Base-by-base conservation (phyloP, 1,284 basidiomycete genomes). In the Polyporus tsugae region DNA sequence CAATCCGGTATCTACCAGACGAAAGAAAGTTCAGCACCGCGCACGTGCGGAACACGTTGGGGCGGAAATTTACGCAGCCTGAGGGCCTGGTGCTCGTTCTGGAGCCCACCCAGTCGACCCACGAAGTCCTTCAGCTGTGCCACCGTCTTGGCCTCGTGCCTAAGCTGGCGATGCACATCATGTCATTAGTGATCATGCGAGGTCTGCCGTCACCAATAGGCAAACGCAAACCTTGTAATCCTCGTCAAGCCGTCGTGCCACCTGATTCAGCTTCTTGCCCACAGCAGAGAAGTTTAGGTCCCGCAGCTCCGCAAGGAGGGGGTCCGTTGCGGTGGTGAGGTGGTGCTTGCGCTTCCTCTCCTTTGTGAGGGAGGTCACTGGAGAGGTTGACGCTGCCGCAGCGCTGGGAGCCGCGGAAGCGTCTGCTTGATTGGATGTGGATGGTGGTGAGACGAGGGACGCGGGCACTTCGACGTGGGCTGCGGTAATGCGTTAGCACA, bases 231-330 rank as follows among this genome's bases (percentile, higher is more conserved):
- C 93, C 84, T 96, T 95, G 79, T 97, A 98, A 77, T 98, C 95
- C 70, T 95, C 92, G 73, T 98, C 96, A 49, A 99, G 82, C 36
- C 94, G 85, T 72, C 89, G 89, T 1, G 98, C 98, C 15, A 94
- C 87, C 72, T 85, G 87, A 75, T 94, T 97, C 58, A 99, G 82
- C 75, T 89, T 89, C 76, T 89, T 90, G 0, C 97, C 97, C 2
- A 99, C 92, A n/a, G 92, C 87, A 6, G 96, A 94, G 80, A 99
- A 99, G 80, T 99, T 99, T 68, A 95, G 82, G 78, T 99, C 96
- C 66, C 95, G 87, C 61, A 99, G 82, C 75, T 97, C 95, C 17
- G 84, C 84, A 70, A 95, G 94, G 11, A 99, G 84, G n/a, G 90
- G 87, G 76, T 99, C 98, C 7, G 90, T 91, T 0, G 85, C 75